Conservation (phyloP, 2,329 filamentous ascomycete species). For the Fusarium humuli region DNA sequence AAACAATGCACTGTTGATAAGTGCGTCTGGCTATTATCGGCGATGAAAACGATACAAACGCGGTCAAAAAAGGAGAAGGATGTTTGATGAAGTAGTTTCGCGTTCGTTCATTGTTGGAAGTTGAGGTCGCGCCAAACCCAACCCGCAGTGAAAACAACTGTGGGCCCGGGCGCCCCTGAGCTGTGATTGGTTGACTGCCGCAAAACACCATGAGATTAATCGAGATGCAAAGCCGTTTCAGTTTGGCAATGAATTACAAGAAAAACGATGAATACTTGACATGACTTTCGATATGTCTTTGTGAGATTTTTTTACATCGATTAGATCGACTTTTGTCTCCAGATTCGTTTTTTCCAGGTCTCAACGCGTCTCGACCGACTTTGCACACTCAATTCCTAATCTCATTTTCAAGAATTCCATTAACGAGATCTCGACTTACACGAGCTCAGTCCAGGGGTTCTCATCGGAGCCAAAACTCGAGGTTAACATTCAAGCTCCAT, state of each 20-base stretch:
- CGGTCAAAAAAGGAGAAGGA: slow-evolving; percentile 28
- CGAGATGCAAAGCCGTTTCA: slow-evolving; percentile 12
- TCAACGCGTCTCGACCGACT: slow-evolving; percentile 2
- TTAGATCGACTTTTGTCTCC: not conserved
- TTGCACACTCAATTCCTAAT: slow-evolving; percentile 36
- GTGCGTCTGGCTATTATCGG: slow-evolving; percentile 9
- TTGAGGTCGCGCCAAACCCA: slow-evolving; percentile 20
- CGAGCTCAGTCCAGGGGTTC: slow-evolving; percentile 42
- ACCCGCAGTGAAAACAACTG: slow-evolving; percentile 19
- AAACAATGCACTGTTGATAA: slow-evolving; percentile 8
- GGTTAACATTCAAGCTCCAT: slow-evolving; percentile 46
- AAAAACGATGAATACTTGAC: slow-evolving; percentile 21
- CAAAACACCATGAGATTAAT: slow-evolving; percentile 7
- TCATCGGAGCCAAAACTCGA: slow-evolving; percentile 45
- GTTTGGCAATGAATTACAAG: slow-evolving; percentile 21
- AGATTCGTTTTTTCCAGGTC: slow-evolving; percentile 20
- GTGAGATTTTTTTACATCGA: not conserved
- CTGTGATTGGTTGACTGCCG: slow-evolving; percentile 27
- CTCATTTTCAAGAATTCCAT: slow-evolving; percentile 14
- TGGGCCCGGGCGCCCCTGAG: not conserved
- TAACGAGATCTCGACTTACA: slow-evolving; percentile 26
- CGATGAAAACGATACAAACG: slow-evolving; percentile 27
- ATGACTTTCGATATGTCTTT: not conserved
- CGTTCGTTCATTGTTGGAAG: slow-evolving; percentile 42
- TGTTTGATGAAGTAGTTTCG: slow-evolving; percentile 36